Conservation (phyloP, 2,329 filamentous ascomycete genomes). For the Diplodia mutila region DNA sequence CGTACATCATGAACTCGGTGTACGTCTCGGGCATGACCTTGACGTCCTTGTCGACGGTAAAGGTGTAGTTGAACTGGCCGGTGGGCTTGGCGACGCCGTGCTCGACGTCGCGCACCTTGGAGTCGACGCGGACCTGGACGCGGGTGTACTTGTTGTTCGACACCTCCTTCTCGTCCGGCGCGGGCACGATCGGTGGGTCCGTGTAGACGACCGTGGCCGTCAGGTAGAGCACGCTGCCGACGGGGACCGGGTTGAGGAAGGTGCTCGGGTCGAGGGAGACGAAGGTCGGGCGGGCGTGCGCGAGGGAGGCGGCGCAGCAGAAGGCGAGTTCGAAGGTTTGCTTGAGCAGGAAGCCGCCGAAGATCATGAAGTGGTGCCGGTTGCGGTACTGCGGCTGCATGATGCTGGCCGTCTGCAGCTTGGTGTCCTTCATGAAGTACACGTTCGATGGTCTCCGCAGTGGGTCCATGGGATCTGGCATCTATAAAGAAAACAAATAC, state of each 20-base stretch:
- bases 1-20: constrained; percentile 67
- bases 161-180: constrained; percentile 38
- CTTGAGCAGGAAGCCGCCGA: constrained; percentile 74
- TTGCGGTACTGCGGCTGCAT: constrained; percentile 77
- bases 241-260: constrained; percentile 75
- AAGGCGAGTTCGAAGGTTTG: constrained; percentile 78
- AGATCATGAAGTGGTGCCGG: constrained; percentile 76
- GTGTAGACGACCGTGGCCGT: constrained; percentile 73
- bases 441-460: constrained; percentile 61
- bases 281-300: constrained; percentile 71
- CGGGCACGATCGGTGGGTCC: constrained; percentile 58
- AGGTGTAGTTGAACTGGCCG: constrained; percentile 77
- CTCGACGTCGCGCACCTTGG: constrained; percentile 72
- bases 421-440: constrained; percentile 65
- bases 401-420: constrained; percentile 68
- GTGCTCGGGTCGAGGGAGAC: constrained; percentile 73
- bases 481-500: not conserved
- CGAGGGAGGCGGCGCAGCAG: constrained; percentile 72
- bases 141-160: constrained; percentile 54
- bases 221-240: constrained; percentile 75
- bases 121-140: constrained; percentile 72
- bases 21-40: constrained; percentile 68
- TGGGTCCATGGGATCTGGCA: constrained; percentile 58
- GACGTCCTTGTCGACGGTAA: constrained; percentile 66
- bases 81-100: constrained; percentile 69